These are phyloP conservation scores for Lachnellula willkommii DNA, from an alignment of 2,329 filamentous ascomycete species.

Conservation along the genomic window DNA sequence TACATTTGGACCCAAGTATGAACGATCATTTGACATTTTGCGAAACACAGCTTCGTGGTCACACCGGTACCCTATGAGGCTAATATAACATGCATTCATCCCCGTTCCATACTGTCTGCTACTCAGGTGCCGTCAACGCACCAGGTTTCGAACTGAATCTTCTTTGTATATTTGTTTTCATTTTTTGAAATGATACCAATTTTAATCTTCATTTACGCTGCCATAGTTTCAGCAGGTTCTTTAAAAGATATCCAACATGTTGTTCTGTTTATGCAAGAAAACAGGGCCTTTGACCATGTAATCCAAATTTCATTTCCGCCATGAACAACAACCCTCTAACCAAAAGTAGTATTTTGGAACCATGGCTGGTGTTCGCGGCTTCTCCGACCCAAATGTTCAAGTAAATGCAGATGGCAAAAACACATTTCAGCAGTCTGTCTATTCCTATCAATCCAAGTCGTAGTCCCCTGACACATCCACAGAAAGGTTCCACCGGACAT, in stretches of 20 bases:
- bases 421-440: conserved; percentile 44
- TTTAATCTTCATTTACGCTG: not conserved
- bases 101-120: too few species aligned
- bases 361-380: conserved; percentile 49
- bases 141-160: not conserved
- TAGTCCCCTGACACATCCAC: not conserved
- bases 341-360: conserved; percentile 43
- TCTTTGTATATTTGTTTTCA: not conserved
- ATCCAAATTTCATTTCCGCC: not conserved
- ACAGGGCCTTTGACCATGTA: conserved; percentile 38
- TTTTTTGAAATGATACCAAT: not conserved
- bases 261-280: conserved; percentile 50
- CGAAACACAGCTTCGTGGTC: too few species aligned
- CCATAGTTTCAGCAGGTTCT: conserved; percentile 30
- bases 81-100: too few species aligned
- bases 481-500: conserved; percentile 34
- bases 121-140: too few species aligned
- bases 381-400: conserved; percentile 50
- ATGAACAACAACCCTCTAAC: not conserved
- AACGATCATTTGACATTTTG: not conserved
- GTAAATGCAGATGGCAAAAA: conserved; percentile 40
- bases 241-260: conserved; percentile 50
- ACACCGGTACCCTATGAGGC: too few species aligned
- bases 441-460: not conserved
- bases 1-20: not conserved